These are phyloP conservation scores for Syzygium aqueum DNA, from an alignment of 345 rosid genomes.

Conservation along the genomic window DNA sequence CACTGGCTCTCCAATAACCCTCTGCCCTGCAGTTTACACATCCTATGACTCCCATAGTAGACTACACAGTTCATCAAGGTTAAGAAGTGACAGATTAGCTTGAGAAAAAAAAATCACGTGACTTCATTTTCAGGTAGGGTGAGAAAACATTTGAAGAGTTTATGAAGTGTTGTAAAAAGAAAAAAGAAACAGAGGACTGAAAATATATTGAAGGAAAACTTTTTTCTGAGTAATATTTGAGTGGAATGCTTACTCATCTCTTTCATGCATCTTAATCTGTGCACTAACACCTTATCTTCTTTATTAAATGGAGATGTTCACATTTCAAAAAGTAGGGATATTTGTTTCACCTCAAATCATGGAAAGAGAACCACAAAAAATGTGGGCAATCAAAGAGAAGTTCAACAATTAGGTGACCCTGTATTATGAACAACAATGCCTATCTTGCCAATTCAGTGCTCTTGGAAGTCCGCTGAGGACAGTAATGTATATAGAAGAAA, in stretches of 20 bases:
- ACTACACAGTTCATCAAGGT: neutral
- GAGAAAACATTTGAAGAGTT: neutral
- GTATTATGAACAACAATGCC: neutral
- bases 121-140: neutral
- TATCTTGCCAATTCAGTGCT: neutral
- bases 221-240: neutral
- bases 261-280: neutral
- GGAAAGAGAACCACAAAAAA: neutral
- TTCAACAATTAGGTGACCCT: neutral
- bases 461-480: neutral
- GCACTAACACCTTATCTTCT: neutral
- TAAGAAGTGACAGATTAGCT: neutral
- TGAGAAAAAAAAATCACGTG: neutral
- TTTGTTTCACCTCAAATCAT: neutral
- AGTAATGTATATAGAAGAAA: neutral
- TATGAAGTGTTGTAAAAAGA: neutral
- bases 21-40: slow-evolving; percentile 68
- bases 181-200: neutral
- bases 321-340: neutral
- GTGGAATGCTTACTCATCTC: neutral
- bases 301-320: neutral
- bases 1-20: slow-evolving; percentile 87
- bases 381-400: neutral
- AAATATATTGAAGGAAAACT: neutral
- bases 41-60: neutral